Base-by-base conservation (phyloP, 306 rosid species). In the Cercis canadensis region DNA sequence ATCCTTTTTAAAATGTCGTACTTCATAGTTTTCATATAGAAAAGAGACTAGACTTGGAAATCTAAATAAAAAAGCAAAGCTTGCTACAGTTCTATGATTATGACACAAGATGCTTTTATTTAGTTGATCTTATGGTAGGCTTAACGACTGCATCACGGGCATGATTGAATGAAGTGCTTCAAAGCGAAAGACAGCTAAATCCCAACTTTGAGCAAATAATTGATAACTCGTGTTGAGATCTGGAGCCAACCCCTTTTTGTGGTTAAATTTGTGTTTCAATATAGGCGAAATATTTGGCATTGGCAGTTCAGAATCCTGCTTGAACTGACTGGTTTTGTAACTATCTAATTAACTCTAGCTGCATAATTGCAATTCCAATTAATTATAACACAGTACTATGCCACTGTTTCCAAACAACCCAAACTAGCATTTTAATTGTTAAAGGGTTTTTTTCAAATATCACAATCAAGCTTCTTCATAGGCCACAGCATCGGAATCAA, bases 131-230 rank as follows among this genome's bases (percentile, higher is more conserved):
- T 16, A 45, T 55, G 31, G 57, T 78, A 19, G 36, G 45, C 46
- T 65, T 33, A 29, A 21, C 32, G 75, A 65, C 10, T 67, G 62
- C 40, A 67, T 73, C 62, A 70, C 12, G 54, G 45, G 33, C 69
- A 84, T 81, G 88, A 75, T 81, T 78, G 79, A 71, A 62, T 78
- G 77, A 71, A 62, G 69, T 66, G 65, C 57, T 71, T 60, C 54
- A 66, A 69, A 59, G 69, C 15, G 4, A 77, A 84, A 56, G 83
- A 81, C 83, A 81, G 69, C 73, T 50, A 78, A 78, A 57, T 51
- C 86, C 72, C 75, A 81, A 75, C 82, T 62, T 81, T 59, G 49
- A 82, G 76, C 65, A 36, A 76, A 79, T 76, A 76, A 72, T 65
- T 62, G 66, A 64, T 68, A 68, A 56, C 4, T 44, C 9, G 41